phyloP scores from a whole-genome alignment of 2,329 filamentous ascomycete genomes.

The Teratosphaeria epicoccoides region DNA sequence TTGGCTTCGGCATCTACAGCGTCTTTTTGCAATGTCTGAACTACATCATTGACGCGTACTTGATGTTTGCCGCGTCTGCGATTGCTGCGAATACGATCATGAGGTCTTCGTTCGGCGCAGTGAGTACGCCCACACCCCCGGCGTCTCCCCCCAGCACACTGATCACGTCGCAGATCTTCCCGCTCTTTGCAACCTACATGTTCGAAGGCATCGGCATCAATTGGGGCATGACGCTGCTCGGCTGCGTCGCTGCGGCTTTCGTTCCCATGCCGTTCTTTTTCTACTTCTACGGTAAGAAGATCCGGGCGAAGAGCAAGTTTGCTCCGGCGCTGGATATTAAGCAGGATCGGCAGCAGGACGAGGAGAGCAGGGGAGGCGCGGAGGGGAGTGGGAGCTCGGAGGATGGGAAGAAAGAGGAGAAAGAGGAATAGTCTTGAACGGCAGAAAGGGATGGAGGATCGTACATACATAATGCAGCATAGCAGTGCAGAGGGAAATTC shows the following conservation, averaged over 20 bases:
- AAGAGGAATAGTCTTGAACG: background rate
- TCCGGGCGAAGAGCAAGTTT: conserved; percentile 32
- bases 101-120: conserved; percentile 39
- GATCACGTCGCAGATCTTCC: conserved; percentile 25
- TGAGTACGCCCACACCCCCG: conserved; percentile 11
- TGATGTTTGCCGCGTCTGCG: conserved; percentile 37
- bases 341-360: conserved; percentile 11
- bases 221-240: conserved; percentile 37
- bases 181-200: conserved; percentile 46
- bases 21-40: conserved; percentile 32
- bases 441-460: too few species aligned
- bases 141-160: conserved; percentile 13
- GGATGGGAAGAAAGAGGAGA: conserved; percentile 1
- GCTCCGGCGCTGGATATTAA: conserved; percentile 21
- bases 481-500: too few species aligned
- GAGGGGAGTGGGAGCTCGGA: background rate
- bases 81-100: conserved; percentile 31
- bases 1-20: conserved; percentile 34
- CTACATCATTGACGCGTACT: conserved; percentile 38
- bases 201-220: conserved; percentile 42
- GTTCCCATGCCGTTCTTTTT: conserved; percentile 37
- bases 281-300: conserved; percentile 32
- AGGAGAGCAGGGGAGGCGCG: conserved; percentile 6
- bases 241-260: conserved; percentile 32
- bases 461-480: too few species aligned